phyloP scores from a whole-genome alignment of 352 stramenopile genomes.

The Phytophthora fragariae region DNA sequence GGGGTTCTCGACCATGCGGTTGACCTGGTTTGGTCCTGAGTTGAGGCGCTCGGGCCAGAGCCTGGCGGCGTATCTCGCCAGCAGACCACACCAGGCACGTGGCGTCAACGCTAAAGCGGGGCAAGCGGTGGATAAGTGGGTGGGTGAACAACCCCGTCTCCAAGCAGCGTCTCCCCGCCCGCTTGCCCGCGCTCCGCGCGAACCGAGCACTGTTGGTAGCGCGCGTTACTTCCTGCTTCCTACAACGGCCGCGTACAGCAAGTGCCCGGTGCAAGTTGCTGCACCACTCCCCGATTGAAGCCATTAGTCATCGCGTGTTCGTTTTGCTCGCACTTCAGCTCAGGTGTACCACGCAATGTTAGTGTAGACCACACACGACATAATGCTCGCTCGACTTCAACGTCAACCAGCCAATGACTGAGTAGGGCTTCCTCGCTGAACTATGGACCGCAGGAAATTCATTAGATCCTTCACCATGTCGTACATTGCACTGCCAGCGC shows the following conservation, averaged over 20 bases:
- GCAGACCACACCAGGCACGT: conserved; percentile 5
- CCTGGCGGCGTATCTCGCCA: not conserved
- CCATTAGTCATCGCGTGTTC: not conserved
- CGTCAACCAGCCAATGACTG: not conserved
- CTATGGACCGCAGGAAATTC: too few relatives aligned
- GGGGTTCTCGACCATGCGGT: not conserved
- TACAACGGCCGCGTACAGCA: not conserved
- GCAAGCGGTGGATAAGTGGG: not conserved
- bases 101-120: conserved; percentile 4
- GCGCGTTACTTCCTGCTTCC: not conserved
- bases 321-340: not conserved
- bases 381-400: not conserved
- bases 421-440: too few relatives aligned
- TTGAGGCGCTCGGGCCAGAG: not conserved
- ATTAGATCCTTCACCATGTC: too few relatives aligned
- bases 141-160: not conserved
- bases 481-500: too few relatives aligned
- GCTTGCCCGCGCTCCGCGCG: too few relatives aligned
- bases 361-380: not conserved
- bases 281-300: not conserved
- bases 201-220: not conserved
- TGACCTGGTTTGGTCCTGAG: conserved; percentile 6
- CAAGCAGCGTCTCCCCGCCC: not conserved
- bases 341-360: not conserved
- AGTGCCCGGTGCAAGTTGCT: not conserved